phyloP scores from a whole-genome alignment of 495 filamentous ascomycete species.

The Penicillium waksmanii region DNA sequence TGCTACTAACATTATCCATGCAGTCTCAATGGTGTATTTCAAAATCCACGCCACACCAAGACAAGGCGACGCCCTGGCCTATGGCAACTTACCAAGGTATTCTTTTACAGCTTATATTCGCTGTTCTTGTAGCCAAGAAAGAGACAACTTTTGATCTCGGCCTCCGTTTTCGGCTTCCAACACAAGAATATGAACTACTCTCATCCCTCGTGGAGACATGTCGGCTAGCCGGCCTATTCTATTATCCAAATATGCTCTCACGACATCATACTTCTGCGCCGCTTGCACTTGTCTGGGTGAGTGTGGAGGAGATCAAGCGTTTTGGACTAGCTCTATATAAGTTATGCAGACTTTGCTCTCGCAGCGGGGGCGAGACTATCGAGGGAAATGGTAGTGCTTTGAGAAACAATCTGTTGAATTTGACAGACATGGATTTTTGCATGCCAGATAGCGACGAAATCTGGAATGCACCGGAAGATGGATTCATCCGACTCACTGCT shows the following conservation, averaged over 20 bases:
- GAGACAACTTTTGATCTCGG: constrained; percentile 3
- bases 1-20: not conserved
- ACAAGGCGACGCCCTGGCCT: constrained; percentile 15
- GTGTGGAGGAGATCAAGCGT: constrained; percentile 28
- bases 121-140: constrained; percentile 17
- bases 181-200: not conserved
- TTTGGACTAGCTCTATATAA: constrained; percentile 30
- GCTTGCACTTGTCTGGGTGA: constrained; percentile 22
- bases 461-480: constrained; percentile 16
- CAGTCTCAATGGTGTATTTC: not conserved
- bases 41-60: not conserved
- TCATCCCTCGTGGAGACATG: not conserved
- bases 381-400: not conserved
- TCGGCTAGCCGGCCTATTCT: not conserved
- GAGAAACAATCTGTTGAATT: constrained; percentile 7
- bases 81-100: constrained; percentile 29
- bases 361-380: not conserved
- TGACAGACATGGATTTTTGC: constrained; percentile 22
- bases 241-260: constrained; percentile 16
- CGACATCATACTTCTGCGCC: constrained; percentile 16
- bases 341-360: constrained; percentile 12
- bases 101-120: constrained; percentile 24
- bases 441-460: constrained; percentile 26
- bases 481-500: not conserved
- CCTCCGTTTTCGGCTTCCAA: not conserved